Evolutionary conservation across 306 rosid species (phyloP), one percentile per base, ranked within the genome.

Genomic region (Fagus sylvatica): DNA sequence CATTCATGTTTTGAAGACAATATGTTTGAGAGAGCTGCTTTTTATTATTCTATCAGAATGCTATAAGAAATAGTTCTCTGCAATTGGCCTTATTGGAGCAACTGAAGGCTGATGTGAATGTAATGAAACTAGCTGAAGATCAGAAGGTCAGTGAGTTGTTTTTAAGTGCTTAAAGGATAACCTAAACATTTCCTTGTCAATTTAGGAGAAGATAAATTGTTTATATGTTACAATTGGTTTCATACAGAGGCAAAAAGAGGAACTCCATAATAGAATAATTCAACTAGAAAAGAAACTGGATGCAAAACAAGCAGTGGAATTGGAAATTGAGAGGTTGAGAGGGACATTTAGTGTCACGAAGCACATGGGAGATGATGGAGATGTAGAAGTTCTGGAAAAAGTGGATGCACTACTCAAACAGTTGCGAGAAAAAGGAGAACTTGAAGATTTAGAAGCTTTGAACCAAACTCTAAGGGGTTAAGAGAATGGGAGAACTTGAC

Each of bases 401-500:
- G 88, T 92, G 80, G 98, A 96, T 74, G 65, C 56, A 41, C 82
- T 91, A 62, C 88, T 85, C 30, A 83, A 83, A 61, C 89, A 80
- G 51, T 83, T 96, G 88, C 89, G 97, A 76, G 99, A 91, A 68
- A 96, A 91, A 89, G 85, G 80, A 64, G 87, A 91, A 33, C 90
- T 87, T 75, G 93, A 83, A 60, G 89, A 85, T 34, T 39, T 93
- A 34, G 97, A 90, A 80, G 83, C 88, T 15, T 48, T 91, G 84
- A 91, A 93, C 77, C 98, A 93, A 84, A 82, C 90, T 60, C 83
- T 96, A 73, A 87, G 84, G 94, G n/a, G 85, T 96, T 37, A 93
- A 91, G 78, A 89, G 98, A 93, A 91, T 96, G 99, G 99, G 99
- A 74, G 98, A 93, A 82, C 96, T 96, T 48, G 94, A 91, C 76